Conservation (phyloP, 441 rosid species). For the Eruca vesicaria region DNA sequence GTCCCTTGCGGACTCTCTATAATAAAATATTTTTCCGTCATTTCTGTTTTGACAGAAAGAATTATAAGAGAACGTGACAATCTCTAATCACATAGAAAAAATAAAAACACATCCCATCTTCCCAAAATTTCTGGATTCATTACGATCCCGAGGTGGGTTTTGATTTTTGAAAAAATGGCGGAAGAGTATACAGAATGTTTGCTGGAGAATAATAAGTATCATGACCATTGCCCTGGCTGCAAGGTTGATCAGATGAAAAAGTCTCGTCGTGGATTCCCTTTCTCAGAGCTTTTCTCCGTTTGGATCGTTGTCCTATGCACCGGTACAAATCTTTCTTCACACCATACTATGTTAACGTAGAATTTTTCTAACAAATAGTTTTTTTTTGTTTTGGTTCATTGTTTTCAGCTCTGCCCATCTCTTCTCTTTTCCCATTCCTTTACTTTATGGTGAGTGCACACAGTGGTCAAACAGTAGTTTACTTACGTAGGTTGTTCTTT, state of each 20-base stretch:
- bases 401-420: constrained; percentile 81
- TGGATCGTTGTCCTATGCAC: constrained; percentile 76
- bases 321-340: constrained; percentile 34
- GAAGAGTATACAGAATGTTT: constrained; percentile 42
- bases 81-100: too few species aligned
- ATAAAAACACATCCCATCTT: too few species aligned
- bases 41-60: background rate
- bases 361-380: background rate
- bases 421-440: constrained; percentile 82
- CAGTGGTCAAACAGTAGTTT: too few species aligned
- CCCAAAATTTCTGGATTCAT: background rate
- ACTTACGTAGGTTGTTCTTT: background rate
- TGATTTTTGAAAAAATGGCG: constrained; percentile 20
- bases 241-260: constrained; percentile 62
- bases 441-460: constrained; percentile 71
- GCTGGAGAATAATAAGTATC: constrained; percentile 54
- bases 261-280: constrained; percentile 51
- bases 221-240: constrained; percentile 79
- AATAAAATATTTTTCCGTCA: too few species aligned
- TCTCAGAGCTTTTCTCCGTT: constrained; percentile 50
- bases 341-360: background rate
- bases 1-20: too few species aligned
- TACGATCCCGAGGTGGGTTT: background rate
- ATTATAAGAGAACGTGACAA: background rate
- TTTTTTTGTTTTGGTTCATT: background rate